Base-by-base conservation (phyloP, 805 yeast species). In the Ogataea ramenticola region DNA sequence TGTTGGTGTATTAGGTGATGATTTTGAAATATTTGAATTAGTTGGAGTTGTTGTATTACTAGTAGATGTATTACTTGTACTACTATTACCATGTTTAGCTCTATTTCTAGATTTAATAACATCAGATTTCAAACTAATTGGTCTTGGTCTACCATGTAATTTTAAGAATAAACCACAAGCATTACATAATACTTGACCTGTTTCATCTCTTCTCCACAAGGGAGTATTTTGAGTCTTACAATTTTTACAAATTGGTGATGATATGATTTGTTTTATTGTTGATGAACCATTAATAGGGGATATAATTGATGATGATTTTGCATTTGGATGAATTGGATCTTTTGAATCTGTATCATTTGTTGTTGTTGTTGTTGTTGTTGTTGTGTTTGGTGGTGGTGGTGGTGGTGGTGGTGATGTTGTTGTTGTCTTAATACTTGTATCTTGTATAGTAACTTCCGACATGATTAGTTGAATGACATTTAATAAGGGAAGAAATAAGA, bases 211-310 rank as follows among this genome's bases (percentile, higher is more conserved):
- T 64, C 97, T 75, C 97, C 97, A 90, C 26, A 90, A 68, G 1
- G 98, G 97, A 2, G 98, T 90, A 1, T 93, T 90, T 46, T 88
- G 85, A 2, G 98, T 90, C 56, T 82, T 77, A 67, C 98, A 90
- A 63, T 90, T 90, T 53, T 84, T 86, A 62, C 98, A 90, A 20
- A 82, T 74, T 4, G 95, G 87, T 30, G 78, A 68, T 14, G 81
- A 62, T 48, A 79, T 75, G 54, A 76, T 80, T 16, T 80, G 71
- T 51, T 79, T 80, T 16, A 82, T 70, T n/a, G 85, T 78, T 21
- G 83, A 75, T 33, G 82, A 70, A 26, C 85, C 85, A 53, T 77
- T 79, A 22, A 69, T 66, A 29, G 76, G 69, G 47, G 72, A 77
- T 31, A 79, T 73, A 12, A 68, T 68, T 2, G 73, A 61, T 10